These are phyloP conservation scores for Apiospora kogelbergensis DNA, from an alignment of 2,329 filamentous ascomycete species.

Conservation along the genomic window DNA sequence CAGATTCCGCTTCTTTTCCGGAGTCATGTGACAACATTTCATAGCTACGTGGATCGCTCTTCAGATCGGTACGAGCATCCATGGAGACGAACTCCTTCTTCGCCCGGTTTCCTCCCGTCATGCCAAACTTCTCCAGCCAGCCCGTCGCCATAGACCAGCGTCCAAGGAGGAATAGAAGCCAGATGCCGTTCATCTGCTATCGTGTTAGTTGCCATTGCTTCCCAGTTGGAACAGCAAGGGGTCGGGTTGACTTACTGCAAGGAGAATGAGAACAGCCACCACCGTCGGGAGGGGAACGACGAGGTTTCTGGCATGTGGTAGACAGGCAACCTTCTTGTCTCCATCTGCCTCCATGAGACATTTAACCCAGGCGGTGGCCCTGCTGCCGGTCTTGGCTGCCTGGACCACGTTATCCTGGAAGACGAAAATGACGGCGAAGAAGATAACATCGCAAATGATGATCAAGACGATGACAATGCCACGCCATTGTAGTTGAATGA, in stretches of 20 bases:
- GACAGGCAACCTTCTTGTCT: conserved; percentile 64
- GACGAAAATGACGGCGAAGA: conserved; percentile 90
- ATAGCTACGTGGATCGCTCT: conserved; percentile 63
- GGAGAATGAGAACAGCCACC: conserved; percentile 76
- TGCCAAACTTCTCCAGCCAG: conserved; percentile 69
- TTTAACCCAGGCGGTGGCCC: conserved; percentile 64
- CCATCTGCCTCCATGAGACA: conserved; percentile 64
- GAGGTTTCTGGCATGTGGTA: conserved; percentile 56
- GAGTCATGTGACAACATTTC: conserved; percentile 72
- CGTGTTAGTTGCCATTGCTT: conserved; percentile 23
- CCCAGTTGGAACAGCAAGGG: conserved; percentile 14
- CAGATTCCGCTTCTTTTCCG: conserved; percentile 44
- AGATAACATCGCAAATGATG: conserved; percentile 88
- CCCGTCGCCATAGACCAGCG: conserved; percentile 82
- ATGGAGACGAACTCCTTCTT: conserved; percentile 86
- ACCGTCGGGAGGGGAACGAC: conserved; percentile 76
- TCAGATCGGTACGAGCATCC: conserved; percentile 66
- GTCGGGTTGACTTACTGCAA: conserved; percentile 62
- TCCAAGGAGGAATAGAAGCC: conserved; percentile 78
- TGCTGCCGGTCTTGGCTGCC: conserved; percentile 52
- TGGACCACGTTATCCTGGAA: conserved; percentile 75
- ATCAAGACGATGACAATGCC: conserved; percentile 87
- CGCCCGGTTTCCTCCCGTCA: conserved; percentile 44
- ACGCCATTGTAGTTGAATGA: conserved; percentile 91
- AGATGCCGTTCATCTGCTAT: conserved; percentile 74